Base-by-base conservation (phyloP, 2,329 filamentous ascomycete genomes). In the Akanthomyces dipterigenus region DNA sequence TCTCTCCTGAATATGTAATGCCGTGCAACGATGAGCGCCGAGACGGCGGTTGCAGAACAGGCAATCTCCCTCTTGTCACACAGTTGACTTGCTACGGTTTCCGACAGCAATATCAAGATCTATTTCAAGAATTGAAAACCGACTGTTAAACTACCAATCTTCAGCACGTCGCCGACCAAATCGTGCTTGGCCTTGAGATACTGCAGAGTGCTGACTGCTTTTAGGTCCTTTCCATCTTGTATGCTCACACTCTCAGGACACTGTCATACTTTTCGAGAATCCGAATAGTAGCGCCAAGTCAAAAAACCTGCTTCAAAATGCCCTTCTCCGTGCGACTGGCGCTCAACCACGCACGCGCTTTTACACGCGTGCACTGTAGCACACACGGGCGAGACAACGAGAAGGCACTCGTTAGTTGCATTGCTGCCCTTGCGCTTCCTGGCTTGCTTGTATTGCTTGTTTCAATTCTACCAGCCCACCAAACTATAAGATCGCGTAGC, bases 1-100 rank as follows among this genome's bases (percentile, higher is more conserved):
- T 80, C 77, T 63, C 75, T 77, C 60, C 65, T 66, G 40, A 78
- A 58, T 31, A 78, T 71, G 49, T 72, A 71, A 58, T 75, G 67
- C 61, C 69, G 67, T 26, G 73, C 22, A 61, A 67, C 77, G 75
- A 20, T 64, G 63, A 31, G 61, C 66, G 61, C 75, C 77, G 56
- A 77, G 65, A 68, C 76, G 74, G 22, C 70, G 72, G 64, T 71
- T 65, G 64, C 75, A 78, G 26, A 78, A 67, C 16, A 73, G 57
- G 43, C 74, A 78, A 55, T 74, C 70, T 16, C 75, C 75, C 28
- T 69, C 61, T 46, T 46, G 70, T 46, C 74, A 73, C 50, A 76
- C 72, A 60, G 69, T 70, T 18, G 72, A 55, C 36, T 66, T 71
- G 46, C 64, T 36, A 63, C 73, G 75, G 55, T 55, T 50, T 26